Base-by-base conservation (phyloP, 1,284 basidiomycete species). In the Ganoderma lucidum region DNA sequence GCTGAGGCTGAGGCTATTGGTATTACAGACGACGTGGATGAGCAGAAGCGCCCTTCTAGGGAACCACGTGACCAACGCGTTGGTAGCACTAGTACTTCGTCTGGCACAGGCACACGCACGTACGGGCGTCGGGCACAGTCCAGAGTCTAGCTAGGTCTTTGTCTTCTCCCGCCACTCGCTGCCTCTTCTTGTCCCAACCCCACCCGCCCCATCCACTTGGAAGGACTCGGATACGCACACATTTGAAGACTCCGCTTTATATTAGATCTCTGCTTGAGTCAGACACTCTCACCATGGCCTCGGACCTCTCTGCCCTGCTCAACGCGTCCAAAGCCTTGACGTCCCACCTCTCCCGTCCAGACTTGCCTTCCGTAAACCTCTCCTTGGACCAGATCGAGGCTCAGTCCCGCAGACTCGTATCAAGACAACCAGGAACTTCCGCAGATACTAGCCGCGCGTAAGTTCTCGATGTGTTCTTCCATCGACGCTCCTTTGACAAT, bases 301-400 rank as follows among this genome's bases (percentile, higher is more conserved):
- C 88, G 37, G 90, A 94, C 77, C 84, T 95, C 2, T 89, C 91
- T 53, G 86, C 93, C 3, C 83, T 95, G 53, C 81, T 95, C 71
- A 87, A 89, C 62, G 79, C 90, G 45, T 93, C 93, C 6, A 90
- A 87, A 75, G 88, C 88, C 35, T 86, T 95, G 55, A 94, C 90
- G 14, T 89, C 91, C 0, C 92, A 95, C 78, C 81, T 95, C 41
- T 86, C 90, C 8, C 85, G 88, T 53, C 91, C 92, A 5, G 93
- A 96, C 73, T 82, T 98, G 1, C 96, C 96, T 9, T 88, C 91
- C 3, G 91, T 98, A 44, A 90, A 95, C 72, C 90, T 97, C 62
- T 94, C 94, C 3, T 86, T 98, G 51, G 95, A 97, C 81, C 95
- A 98, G 82, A 94, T 98, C 73, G 95, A 98, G 79, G 91, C 92